Evolutionary conservation across 306 rosid genomes (phyloP).

Genomic region (Psophocarpus tetragonolobus): DNA sequence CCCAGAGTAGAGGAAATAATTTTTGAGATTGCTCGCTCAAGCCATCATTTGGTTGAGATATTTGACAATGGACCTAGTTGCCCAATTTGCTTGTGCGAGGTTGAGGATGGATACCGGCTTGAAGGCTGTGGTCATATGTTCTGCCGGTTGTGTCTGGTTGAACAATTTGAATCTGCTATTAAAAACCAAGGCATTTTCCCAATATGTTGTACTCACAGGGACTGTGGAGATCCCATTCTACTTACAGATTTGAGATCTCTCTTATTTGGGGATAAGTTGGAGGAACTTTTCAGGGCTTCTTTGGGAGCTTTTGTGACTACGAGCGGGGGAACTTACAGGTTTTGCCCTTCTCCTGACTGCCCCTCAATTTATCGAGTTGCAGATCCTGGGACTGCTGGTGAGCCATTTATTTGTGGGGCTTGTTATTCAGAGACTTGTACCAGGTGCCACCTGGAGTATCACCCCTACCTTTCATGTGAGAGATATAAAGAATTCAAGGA

Average conservation of each 20-base stretch:
- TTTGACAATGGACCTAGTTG: constrained; percentile 52
- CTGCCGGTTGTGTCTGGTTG: constrained; percentile 72
- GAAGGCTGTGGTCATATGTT: constrained; percentile 75
- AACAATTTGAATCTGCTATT: constrained; percentile 84
- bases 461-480: constrained; percentile 79
- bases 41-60: constrained; percentile 44
- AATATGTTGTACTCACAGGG: constrained; percentile 55
- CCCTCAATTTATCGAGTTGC: constrained; percentile 78
- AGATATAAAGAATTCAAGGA: constrained; percentile 69
- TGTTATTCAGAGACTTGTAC: constrained; percentile 88
- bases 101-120: constrained; percentile 76
- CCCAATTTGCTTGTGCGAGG: constrained; percentile 86
- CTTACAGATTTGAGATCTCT: constrained; percentile 64
- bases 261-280: constrained; percentile 63
- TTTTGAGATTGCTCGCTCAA: constrained; percentile 47
- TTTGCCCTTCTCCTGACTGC: constrained; percentile 96
- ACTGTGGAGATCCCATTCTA: constrained; percentile 56
- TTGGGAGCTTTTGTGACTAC: constrained; percentile 72
- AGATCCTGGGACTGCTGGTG: constrained; percentile 45
- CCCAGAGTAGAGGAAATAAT: constrained; percentile 62
- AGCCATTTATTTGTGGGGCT: constrained; percentile 79
- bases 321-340: constrained; percentile 64
- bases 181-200: constrained; percentile 80
- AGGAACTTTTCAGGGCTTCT: constrained; percentile 86
- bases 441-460: constrained; percentile 84